Conservation (phyloP, 345 rosid species). For the Eucalyptus pauciflora region DNA sequence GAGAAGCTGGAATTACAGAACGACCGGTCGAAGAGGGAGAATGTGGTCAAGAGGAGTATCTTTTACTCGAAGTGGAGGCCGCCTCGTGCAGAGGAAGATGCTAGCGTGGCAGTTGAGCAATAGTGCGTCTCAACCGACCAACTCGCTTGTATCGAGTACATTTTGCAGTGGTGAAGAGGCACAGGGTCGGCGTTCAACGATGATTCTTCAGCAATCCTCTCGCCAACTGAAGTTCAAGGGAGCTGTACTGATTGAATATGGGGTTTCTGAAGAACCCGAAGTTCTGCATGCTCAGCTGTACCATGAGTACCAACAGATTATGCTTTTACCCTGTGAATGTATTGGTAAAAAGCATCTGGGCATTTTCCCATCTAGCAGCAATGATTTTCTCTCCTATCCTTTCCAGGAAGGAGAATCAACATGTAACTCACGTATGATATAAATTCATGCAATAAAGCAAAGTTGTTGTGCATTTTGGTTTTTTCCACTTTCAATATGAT, state of each 20-base stretch:
- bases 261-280: neutral
- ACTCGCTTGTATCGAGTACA: neutral
- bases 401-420: neutral
- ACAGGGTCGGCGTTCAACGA: neutral
- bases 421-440: neutral
- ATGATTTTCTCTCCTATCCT: neutral
- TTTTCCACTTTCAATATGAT: neutral
- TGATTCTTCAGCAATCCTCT: neutral
- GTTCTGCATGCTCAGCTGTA: neutral
- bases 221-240: neutral
- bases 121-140: neutral
- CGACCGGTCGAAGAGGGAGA: slow-evolving; percentile 13
- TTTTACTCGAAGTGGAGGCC: slow-evolving; percentile 71
- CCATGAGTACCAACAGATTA: neutral
- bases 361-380: neutral
- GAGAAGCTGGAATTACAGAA: slow-evolving; percentile 36
- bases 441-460: neutral
- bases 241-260: neutral
- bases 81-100: slow-evolving; percentile 18
- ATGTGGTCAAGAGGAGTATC: slow-evolving; percentile 22
- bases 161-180: neutral
- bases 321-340: neutral
- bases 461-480: neutral
- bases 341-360: neutral
- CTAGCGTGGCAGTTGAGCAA: slow-evolving; percentile 12